Percentiles rank a stretch among this genome's conserved stretches.
Evolutionary conservation across 148 eudicot genomes (phyloP).

Genomic region (Arbutus unedo): DNA sequence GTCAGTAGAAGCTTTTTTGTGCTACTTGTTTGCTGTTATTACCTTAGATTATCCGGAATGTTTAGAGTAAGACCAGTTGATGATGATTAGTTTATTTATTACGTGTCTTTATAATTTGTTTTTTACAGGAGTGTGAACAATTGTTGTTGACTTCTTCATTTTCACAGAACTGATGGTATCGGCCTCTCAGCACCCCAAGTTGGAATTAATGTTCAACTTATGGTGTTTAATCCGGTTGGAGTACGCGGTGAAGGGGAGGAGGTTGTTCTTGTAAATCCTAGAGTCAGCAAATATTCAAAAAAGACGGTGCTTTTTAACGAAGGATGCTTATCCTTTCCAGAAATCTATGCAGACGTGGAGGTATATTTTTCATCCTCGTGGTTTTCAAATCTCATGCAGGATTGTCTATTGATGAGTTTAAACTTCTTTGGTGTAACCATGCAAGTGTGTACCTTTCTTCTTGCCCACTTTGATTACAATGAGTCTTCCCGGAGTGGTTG

Average conservation of each 20-base stretch:
- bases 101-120: constrained; percentile 20
- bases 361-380: constrained; percentile 30
- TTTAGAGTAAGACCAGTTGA: background rate
- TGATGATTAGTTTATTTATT: background rate
- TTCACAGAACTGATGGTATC: constrained; percentile 96
- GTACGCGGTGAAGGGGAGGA: constrained; percentile 94
- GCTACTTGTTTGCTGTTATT: background rate
- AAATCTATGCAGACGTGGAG: constrained; percentile 76
- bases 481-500: constrained; percentile 5
- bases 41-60: background rate
- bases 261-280: constrained; percentile 90
- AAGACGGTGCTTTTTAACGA: constrained; percentile 60
- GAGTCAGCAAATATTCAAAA: constrained; percentile 63
- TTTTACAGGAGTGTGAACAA: constrained; percentile 39
- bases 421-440: background rate
- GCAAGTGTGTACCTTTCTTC: background rate
- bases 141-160: constrained; percentile 45
- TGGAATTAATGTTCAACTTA: constrained; percentile 89
- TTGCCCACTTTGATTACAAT: background rate
- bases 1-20: background rate
- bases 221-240: constrained; percentile 94
- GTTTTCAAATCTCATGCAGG: background rate
- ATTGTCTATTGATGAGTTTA: background rate
- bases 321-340: constrained; percentile 95
- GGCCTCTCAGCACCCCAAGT: constrained; percentile 99